Evolutionary conservation across 805 yeast species (phyloP).

Genomic region (Metschnikowia matae): DNA sequence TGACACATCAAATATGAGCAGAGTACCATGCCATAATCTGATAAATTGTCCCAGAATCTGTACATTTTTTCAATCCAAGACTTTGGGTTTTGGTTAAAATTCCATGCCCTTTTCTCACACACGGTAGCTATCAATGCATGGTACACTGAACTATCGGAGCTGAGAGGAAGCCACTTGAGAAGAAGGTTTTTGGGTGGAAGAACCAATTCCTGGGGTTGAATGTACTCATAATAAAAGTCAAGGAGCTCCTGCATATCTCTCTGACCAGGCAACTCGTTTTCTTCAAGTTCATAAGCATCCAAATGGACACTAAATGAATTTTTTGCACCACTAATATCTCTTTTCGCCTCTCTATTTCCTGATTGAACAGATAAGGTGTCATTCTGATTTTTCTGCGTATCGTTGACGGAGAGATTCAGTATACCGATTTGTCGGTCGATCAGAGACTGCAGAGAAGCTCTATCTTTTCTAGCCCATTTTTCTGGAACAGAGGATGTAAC

Average conservation of each 20-base stretch:
- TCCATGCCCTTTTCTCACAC: constrained; percentile 9
- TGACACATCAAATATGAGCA: constrained; percentile 20
- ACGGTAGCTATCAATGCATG: constrained; percentile 26
- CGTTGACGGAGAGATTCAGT: neutral
- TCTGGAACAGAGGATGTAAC: neutral
- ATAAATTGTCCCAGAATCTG: constrained; percentile 24
- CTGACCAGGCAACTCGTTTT: constrained; percentile 25
- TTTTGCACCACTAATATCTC: neutral
- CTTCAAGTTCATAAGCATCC: constrained; percentile 14
- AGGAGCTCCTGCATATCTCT: constrained; percentile 16
- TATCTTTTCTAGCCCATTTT: neutral
- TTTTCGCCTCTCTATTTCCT: neutral
- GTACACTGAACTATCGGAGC: constrained; percentile 20
- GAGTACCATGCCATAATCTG: constrained; percentile 25
- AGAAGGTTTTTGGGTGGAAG: constrained; percentile 20
- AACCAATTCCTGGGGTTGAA: constrained; percentile 21
- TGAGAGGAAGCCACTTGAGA: constrained; percentile 19
- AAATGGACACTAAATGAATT: neutral
- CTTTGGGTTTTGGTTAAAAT: constrained; percentile 15
- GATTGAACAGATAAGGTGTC: neutral
- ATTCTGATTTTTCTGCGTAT: neutral
- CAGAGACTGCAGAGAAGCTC: neutral
- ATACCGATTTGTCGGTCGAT: constrained; percentile 3
- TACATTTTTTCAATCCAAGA: constrained; percentile 21
- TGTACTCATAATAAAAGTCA: constrained; percentile 21